These are phyloP conservation scores for Daedaleopsis nitida DNA, from an alignment of 768 basidiomycete genomes.

Conservation along the genomic window DNA sequence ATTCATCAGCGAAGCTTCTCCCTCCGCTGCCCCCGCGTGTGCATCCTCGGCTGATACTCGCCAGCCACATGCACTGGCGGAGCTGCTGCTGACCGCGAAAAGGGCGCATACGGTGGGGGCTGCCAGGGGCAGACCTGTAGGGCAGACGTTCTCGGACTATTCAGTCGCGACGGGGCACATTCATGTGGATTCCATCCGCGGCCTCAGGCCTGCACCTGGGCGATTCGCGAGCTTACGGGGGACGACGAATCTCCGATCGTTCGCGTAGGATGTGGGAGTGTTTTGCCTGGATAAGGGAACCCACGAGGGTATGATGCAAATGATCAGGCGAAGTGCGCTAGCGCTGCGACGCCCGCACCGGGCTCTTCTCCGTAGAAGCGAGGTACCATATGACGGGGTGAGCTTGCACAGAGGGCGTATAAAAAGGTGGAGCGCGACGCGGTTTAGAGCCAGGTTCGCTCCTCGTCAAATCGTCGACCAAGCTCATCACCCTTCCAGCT, in stretches of 20 bases:
- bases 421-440: conserved; percentile 8
- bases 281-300: conserved; percentile 1
- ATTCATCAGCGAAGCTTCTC: background rate
- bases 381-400: conserved; percentile 17
- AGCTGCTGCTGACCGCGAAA: background rate
- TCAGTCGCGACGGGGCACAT: background rate
- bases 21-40: conserved; percentile 11
- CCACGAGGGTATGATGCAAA: conserved; percentile 17
- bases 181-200: background rate
- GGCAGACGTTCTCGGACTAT: background rate
- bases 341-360: background rate
- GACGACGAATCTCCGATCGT: conserved; percentile 19
- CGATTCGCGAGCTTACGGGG: background rate
- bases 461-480: conserved; percentile 7
- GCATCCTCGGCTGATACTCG: conserved; percentile 17
- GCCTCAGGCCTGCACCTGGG: background rate
- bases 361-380: conserved; percentile 9
- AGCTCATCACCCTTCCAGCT: conserved; percentile 1
- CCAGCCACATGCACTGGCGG: conserved; percentile 9
- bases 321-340: conserved; percentile 3
- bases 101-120: background rate
- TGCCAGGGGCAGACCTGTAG: background rate
- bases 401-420: conserved; percentile 4
- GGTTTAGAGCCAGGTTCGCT: conserved; percentile 1
- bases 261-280: conserved; percentile 14